Evolutionary conservation across 495 filamentous ascomycete genomes (phyloP).

Genomic region (Physcia stellaris): DNA sequence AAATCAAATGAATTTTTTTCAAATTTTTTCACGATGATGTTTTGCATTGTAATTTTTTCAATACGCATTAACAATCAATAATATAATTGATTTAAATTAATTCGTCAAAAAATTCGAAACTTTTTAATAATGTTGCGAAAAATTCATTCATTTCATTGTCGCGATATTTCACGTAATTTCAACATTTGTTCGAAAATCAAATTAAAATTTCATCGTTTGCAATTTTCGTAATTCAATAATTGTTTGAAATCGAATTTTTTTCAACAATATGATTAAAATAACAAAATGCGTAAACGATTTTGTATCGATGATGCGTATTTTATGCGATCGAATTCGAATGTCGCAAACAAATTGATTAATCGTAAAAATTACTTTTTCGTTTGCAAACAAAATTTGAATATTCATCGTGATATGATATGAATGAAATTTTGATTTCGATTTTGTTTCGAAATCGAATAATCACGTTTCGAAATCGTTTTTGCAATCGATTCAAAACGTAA

Average conservation of each 20-base stretch:
- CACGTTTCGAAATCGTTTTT: neutral
- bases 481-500: neutral
- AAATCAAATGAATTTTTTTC: neutral
- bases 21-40: too few species aligned
- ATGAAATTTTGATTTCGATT: neutral
- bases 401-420: neutral
- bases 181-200: too few species aligned
- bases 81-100: conserved; percentile 1
- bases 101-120: neutral
- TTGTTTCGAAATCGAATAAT: neutral
- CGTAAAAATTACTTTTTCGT: neutral
- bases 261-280: neutral
- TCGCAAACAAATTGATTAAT: neutral
- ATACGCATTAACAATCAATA: neutral
- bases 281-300: neutral
- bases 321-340: too few species aligned
- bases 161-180: too few species aligned
- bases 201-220: neutral
- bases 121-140: neutral
- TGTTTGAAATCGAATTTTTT: neutral
- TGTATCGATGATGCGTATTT: too few species aligned
- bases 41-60: neutral
- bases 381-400: neutral
- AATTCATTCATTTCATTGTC: too few species aligned
- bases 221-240: neutral